phyloP scores from a whole-genome alignment of 192 early-diverging fungal species.

The Podila epicladia region DNA sequence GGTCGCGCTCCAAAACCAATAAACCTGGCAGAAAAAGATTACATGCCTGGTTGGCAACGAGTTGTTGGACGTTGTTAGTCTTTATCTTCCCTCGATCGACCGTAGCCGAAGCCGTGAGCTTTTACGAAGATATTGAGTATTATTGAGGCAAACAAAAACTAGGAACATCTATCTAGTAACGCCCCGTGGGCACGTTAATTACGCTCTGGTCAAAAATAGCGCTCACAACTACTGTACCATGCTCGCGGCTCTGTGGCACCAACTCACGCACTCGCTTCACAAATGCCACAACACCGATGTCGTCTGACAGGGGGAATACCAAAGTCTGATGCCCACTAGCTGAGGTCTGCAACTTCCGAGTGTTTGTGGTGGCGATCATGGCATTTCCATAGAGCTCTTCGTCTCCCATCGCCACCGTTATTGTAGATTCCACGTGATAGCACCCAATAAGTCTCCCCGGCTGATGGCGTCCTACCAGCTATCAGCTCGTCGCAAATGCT shows the following conservation, averaged over 20 bases:
- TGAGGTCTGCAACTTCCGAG: constrained; percentile 27
- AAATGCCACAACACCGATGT: constrained; percentile 44
- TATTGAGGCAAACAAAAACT: too few relatives aligned
- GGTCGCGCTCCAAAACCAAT: too few relatives aligned
- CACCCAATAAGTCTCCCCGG: too few relatives aligned
- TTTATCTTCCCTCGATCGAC: too few relatives aligned
- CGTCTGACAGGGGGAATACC: constrained; percentile 47
- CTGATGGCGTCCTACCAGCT: too few relatives aligned
- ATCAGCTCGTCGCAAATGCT: too few relatives aligned
- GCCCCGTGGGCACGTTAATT: constrained; percentile 47
- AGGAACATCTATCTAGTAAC: constrained; percentile 8
- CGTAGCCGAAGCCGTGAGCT: too few relatives aligned
- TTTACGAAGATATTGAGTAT: too few relatives aligned
- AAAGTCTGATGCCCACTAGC: constrained; percentile 45
- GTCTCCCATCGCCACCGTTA: constrained; percentile 16
- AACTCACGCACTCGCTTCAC: constrained; percentile 36
- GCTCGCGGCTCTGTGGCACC: constrained; percentile 45
- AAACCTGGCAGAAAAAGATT: too few relatives aligned
- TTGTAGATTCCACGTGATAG: too few relatives aligned
- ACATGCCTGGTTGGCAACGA: too few relatives aligned
- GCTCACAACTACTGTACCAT: constrained; percentile 47
- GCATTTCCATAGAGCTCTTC: constrained; percentile 15
- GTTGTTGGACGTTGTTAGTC: too few relatives aligned
- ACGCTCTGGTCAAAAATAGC: constrained; percentile 50
- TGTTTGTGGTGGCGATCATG: constrained; percentile 2